Evolutionary conservation across 2,329 filamentous ascomycete species (phyloP).

Genomic region (Lasiodiplodia sp.): DNA sequence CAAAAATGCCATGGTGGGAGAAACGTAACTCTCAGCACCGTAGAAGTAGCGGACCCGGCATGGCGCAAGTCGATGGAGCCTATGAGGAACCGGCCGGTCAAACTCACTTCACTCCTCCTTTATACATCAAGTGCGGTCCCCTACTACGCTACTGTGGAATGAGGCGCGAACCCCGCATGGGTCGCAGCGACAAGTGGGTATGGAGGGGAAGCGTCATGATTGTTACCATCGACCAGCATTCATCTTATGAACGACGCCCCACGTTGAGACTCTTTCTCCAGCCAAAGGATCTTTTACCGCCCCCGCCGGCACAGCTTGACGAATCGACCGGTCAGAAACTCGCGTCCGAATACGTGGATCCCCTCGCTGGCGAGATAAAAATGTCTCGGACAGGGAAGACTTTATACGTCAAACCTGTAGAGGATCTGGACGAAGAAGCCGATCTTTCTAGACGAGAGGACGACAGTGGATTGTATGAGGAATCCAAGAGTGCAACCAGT

Average conservation of each 20-base stretch:
- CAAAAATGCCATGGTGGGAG: conserved; percentile 76
- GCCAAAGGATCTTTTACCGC: conserved; percentile 80
- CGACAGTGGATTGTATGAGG: conserved; percentile 83
- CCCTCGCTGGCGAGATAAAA: conserved; percentile 86
- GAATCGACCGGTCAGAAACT: conserved; percentile 66
- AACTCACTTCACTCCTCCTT: conserved; percentile 80
- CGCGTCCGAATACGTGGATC: conserved; percentile 84
- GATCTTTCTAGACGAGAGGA: conserved; percentile 83
- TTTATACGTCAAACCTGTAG: conserved; percentile 87
- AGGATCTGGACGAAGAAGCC: conserved; percentile 77
- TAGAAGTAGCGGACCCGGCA: conserved; percentile 40
- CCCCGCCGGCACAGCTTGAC: conserved; percentile 73
- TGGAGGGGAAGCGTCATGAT: conserved; percentile 98
- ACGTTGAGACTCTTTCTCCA: conserved; percentile 86
- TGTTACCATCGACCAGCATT: conserved; percentile 84
- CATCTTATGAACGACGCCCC: conserved; percentile 80
- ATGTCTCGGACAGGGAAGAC: conserved; percentile 84
- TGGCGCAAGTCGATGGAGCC: conserved; percentile 63
- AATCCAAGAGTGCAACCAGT: conserved; percentile 60
- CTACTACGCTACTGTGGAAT: conserved; percentile 89
- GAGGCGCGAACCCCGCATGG: conserved; percentile 61
- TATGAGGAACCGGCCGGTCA: conserved; percentile 69
- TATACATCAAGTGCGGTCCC: conserved; percentile 90
- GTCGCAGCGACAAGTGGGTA: conserved; percentile 69
- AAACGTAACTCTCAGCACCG: conserved; percentile 56